Conservation (phyloP, 169 alveolate genomes). For the Cryptosporidium meleagridis region DNA sequence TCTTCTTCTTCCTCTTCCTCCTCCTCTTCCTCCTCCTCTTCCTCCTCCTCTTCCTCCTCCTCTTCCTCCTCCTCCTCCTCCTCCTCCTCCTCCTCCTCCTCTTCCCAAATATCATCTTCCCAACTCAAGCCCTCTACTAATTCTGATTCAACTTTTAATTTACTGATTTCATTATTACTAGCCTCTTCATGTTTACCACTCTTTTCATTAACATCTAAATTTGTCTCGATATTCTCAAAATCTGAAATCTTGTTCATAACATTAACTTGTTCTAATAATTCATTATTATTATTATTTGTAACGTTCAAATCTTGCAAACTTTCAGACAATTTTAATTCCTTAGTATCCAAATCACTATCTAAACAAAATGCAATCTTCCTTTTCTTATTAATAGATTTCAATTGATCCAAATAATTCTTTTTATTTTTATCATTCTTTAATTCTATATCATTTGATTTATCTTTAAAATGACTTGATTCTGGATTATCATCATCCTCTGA, state of each 20-base stretch:
- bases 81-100: too few relatives aligned
- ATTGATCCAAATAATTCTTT: not conserved
- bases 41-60: not conserved
- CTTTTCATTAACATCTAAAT: not conserved
- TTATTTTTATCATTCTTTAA: not conserved
- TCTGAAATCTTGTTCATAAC: not conserved
- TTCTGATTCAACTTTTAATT: not conserved
- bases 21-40: too few relatives aligned
- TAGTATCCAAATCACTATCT: not conserved
- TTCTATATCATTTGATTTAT: not conserved
- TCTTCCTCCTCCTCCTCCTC: not conserved
- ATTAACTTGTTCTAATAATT: not conserved
- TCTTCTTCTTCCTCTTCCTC: not conserved
- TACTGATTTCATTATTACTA: not conserved
- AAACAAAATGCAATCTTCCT: not conserved
- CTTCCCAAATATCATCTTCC: slow-evolving; percentile 9
- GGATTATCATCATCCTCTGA: not conserved
- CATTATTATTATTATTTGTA: too few relatives aligned
- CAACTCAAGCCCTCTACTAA: not conserved
- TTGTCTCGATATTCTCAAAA: not conserved
- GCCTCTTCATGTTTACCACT: not conserved
- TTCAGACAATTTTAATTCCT: not conserved
- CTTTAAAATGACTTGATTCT: not conserved
- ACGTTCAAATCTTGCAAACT: not conserved
- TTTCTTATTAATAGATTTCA: not conserved